These are phyloP conservation scores for Nothophaeocryptopus gaeumannii DNA, from an alignment of 2,329 filamentous ascomycete species.

Conservation along the genomic window DNA sequence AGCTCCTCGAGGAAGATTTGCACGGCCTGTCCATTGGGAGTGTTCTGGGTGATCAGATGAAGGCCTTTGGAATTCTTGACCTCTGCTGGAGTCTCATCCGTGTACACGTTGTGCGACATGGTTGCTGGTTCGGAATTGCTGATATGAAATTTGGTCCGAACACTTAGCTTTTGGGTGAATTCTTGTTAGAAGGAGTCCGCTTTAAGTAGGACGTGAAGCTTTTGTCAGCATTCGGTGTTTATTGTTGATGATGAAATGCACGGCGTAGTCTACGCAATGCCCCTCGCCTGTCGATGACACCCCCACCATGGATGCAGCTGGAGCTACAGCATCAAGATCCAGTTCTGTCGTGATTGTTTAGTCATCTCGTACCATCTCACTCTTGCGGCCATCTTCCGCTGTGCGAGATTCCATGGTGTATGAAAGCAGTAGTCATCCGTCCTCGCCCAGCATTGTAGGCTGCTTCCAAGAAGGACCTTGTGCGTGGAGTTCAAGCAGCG, in stretches of 20 bases:
- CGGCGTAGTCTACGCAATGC: constrained; percentile 11
- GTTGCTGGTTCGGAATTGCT: background rate
- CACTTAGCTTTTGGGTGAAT: background rate
- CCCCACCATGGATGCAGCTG: background rate
- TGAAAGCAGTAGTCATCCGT: no score
- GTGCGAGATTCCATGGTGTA: no score
- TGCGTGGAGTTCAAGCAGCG: no score
- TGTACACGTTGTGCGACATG: constrained; percentile 45
- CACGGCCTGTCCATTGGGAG: constrained; percentile 53
- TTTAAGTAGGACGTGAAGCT: background rate
- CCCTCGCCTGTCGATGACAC: background rate
- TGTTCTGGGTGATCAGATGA: constrained; percentile 52
- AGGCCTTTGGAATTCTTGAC: constrained; percentile 52
- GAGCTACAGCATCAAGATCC: no score
- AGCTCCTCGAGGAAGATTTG: constrained; percentile 58
- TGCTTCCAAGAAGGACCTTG: no score
- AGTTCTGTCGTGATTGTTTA: no score
- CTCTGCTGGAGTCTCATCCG: constrained; percentile 44
- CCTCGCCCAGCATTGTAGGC: no score
- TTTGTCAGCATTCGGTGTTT: constrained; percentile 7
- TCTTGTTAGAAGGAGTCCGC: background rate
- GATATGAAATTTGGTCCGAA: background rate
- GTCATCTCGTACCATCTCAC: no score
- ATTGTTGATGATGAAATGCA: constrained; percentile 7
- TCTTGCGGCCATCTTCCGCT: no score